These are phyloP conservation scores for Hemisphaericaspora lyxosophila DNA, from an alignment of 1,139 yeast genomes.

Conservation along the genomic window DNA sequence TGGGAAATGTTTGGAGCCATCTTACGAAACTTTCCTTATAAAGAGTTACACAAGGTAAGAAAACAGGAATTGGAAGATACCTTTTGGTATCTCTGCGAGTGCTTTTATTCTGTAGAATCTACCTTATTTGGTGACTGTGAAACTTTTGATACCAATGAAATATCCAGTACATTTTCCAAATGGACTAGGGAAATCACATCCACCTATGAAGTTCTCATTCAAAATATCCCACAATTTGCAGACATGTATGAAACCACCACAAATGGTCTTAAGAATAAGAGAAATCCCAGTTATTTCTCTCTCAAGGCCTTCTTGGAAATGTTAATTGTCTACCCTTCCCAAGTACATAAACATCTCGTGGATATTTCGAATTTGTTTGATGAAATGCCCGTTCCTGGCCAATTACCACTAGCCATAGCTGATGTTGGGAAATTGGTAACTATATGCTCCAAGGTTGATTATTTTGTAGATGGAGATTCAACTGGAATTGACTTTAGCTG, in stretches of 20 bases:
- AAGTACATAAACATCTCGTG: neutral
- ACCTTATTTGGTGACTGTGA: conserved; percentile 2
- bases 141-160: neutral
- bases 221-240: neutral
- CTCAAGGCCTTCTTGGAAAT: conserved; percentile 1
- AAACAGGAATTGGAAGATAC: conserved; percentile 1
- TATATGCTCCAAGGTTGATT: conserved; percentile 1
- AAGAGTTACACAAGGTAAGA: conserved; percentile 1
- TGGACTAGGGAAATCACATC: neutral
- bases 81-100: conserved; percentile 1
- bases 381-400: neutral
- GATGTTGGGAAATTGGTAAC: neutral
- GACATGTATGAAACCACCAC: neutral
- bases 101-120: neutral
- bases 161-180: neutral
- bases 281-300: neutral
- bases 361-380: neutral
- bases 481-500: neutral
- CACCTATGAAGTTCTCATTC: neutral
- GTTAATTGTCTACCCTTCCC: neutral
- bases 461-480: neutral
- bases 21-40: neutral
- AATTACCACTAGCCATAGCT: neutral
- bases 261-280: neutral
- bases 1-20: conserved; percentile 1